These are phyloP conservation scores for Sicyos edulis DNA, from an alignment of 306 rosid genomes.

Conservation along the genomic window DNA sequence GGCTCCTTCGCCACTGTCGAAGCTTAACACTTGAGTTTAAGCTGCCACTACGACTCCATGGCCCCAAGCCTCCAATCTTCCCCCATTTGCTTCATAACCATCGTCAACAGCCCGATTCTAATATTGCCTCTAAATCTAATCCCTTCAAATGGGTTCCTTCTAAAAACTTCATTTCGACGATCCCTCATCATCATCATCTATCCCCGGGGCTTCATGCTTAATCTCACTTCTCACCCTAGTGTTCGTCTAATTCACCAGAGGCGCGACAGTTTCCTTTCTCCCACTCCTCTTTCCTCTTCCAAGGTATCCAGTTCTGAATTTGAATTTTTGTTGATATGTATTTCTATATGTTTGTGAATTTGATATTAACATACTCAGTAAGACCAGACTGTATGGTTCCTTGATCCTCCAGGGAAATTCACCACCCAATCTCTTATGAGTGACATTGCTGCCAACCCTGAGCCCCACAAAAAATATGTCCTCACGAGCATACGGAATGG, in stretches of 20 bases:
- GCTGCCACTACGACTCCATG: slow-evolving; percentile 87
- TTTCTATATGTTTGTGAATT: too few species aligned
- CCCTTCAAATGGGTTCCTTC: slow-evolving; percentile 82
- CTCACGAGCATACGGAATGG: too few species aligned
- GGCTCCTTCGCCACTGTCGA: slow-evolving; percentile 94
- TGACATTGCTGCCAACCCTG: too few species aligned
- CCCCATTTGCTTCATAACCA: slow-evolving; percentile 43
- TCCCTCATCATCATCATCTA: slow-evolving; percentile 33
- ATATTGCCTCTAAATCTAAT: not conserved
- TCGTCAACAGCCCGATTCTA: not conserved
- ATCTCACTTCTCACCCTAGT: slow-evolving; percentile 83
- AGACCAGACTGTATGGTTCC: too few species aligned
- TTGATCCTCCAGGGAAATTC: too few species aligned
- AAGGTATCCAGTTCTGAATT: not conserved
- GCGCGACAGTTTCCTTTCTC: slow-evolving; percentile 51
- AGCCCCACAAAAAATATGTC: too few species aligned
- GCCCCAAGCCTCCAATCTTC: slow-evolving; percentile 90
- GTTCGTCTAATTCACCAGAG: slow-evolving; percentile 88
- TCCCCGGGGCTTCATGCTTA: slow-evolving; percentile 35
- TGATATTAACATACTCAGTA: too few species aligned
- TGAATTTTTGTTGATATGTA: too few species aligned
- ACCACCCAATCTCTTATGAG: too few species aligned
- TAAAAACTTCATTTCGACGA: slow-evolving; percentile 69
- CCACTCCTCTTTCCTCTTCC: slow-evolving; percentile 28
- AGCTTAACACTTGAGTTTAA: slow-evolving; percentile 58